Evolutionary conservation across 2,329 filamentous ascomycete genomes (phyloP), one percentile per base, ranked within the genome.

Genomic region (Talaromyces marneffei): DNA sequence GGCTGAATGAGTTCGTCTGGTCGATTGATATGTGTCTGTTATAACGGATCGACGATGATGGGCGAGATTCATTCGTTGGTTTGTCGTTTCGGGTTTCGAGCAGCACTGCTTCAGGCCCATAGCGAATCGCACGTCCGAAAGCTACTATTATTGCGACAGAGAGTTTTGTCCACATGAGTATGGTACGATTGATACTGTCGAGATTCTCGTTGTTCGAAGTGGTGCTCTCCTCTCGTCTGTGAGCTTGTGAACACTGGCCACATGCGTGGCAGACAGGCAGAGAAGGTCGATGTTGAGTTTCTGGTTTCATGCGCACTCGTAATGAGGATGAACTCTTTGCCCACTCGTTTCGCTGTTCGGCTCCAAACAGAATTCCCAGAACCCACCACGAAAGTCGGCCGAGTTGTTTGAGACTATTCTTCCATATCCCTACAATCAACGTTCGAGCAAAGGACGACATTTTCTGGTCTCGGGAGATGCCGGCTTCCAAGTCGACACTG

Each of bases 151-250:
- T 70, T 14, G 78, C 78, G 55, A 80, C 67, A 9, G 75, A 78
- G 65, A 82, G 80, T 63, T 77, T 79, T 37, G 79, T 69, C 79
- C 79, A 82, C 39, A 80, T 67, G 61, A 70, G 72, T 8, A 78
- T 70, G 37, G 68, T 72, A 20, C 37, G 60, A 18, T 63, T 53
- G 29, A 64, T 27, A 14, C 9, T 20, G 23, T 59, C 42, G 5
- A 42, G 18, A 12, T 16, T 29, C 48, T 39, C 20, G 20, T 7
- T 37, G 48, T 39, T 55, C 8, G 31, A 25, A 53, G n/a, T 50
- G 20, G 9, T 55, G 9, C 37, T 42, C 14, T 46, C 23, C 16
- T 37, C 50, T 27, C 33, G 31, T 40, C 40, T 40, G 52, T 37
- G 12, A 14, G 48, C 18, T 40, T 27, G 40, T 12, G 16, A 27